Conservation (phyloP, 2,329 filamentous ascomycete genomes). For the Geoglossum cookeanum region DNA sequence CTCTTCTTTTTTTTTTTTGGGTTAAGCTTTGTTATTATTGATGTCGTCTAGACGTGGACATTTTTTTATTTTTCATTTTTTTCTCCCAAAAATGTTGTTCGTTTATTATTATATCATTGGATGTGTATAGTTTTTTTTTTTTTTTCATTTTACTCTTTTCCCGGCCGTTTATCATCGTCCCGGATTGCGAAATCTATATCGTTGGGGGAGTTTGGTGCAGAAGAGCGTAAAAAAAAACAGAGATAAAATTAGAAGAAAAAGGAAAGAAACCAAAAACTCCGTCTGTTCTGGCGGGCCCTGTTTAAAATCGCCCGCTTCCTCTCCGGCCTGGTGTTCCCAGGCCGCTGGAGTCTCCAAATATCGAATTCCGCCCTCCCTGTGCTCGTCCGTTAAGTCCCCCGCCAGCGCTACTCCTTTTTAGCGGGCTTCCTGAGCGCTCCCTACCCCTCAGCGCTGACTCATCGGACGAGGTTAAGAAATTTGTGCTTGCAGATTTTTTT, state of each 20-base stretch:
- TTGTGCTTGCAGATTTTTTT: conserved; percentile 46
- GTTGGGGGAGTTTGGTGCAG: no score
- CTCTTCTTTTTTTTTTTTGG: no score
- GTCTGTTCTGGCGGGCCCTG: background rate
- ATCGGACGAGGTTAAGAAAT: background rate
- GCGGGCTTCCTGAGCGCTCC: background rate
- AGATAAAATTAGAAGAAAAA: background rate
- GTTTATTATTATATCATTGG: no score
- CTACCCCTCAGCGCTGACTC: background rate
- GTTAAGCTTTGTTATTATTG: no score
- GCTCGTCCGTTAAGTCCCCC: background rate
- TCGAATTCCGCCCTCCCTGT: background rate
- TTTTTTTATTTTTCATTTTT: no score
- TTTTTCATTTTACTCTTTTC: no score
- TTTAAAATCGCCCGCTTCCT: background rate
- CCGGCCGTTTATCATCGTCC: no score
- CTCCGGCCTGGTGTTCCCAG: background rate
- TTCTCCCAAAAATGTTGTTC: no score
- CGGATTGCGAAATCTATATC: no score
- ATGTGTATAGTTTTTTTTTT: no score
- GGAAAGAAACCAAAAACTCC: background rate
- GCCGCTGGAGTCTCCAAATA: background rate
- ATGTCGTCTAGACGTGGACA: no score
- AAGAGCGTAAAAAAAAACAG: background rate
- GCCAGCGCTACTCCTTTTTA: background rate